phyloP scores from a whole-genome alignment of 345 rosid species.

The Conringia planisiliqua region DNA sequence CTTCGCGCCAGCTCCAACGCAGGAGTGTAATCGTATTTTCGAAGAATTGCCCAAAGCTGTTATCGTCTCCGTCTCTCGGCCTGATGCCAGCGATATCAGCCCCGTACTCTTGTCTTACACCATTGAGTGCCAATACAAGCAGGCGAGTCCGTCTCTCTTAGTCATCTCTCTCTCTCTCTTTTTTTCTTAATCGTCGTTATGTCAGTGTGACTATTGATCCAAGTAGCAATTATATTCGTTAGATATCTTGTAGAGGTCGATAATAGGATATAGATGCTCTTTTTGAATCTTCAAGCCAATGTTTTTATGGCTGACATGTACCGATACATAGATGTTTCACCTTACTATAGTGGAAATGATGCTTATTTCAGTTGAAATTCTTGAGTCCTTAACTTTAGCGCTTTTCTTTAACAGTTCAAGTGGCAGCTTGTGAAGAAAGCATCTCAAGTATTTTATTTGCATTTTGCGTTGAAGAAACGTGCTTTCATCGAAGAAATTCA shows the following conservation, averaged over 20 bases:
- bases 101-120: constrained; percentile 82
- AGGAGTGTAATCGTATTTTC: constrained; percentile 65
- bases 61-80: constrained; percentile 78
- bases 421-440: constrained; percentile 90
- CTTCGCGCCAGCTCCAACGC: constrained; percentile 44
- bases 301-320: not conserved
- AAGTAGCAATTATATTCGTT: not conserved
- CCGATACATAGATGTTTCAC: not conserved
- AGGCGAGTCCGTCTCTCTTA: constrained; percentile 43
- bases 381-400: constrained; percentile 1
- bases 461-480: constrained; percentile 89
- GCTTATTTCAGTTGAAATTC: not conserved
- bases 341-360: not conserved
- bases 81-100: constrained; percentile 87
- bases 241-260: not conserved
- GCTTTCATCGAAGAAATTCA: constrained; percentile 91
- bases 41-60: constrained; percentile 79
- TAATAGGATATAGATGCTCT: not conserved
- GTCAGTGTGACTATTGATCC: not conserved
- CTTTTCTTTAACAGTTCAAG: constrained; percentile 59
- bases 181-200: not conserved
- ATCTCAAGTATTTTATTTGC: constrained; percentile 82
- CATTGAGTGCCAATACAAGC: constrained; percentile 82
- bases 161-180: not conserved
- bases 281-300: not conserved